A percentile compares a stretch with the other conserved stretches of the same genome.
These are phyloP conservation scores for Termitomyces titanicus DNA, from an alignment of 768 basidiomycete genomes.

Conservation along the genomic window DNA sequence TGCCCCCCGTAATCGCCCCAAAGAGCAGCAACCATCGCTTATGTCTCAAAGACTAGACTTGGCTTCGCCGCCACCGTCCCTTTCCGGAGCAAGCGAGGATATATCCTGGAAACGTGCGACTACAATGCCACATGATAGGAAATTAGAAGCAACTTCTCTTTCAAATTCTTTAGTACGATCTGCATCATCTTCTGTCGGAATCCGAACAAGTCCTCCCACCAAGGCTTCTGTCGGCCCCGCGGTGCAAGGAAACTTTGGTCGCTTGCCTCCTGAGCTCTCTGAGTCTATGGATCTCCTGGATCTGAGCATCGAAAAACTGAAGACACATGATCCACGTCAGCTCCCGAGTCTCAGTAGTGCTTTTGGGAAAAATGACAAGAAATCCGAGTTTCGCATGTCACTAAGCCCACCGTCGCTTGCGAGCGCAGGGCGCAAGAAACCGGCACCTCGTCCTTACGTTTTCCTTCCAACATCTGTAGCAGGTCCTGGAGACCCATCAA, in stretches of 20 bases:
- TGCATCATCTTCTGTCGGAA: not conserved
- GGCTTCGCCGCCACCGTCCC: not conserved
- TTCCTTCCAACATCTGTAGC: constrained; percentile 3
- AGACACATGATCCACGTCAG: constrained; percentile 24
- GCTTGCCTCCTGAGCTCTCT: constrained; percentile 16
- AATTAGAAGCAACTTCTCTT: not conserved
- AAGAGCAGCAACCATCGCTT: not conserved
- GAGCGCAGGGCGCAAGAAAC: constrained; percentile 16
- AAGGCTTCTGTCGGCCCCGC: not conserved
- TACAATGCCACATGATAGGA: not conserved
- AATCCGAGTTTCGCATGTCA: constrained; percentile 2
- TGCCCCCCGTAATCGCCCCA: not conserved
- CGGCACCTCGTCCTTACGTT: constrained; percentile 5
- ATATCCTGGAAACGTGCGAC: constrained; percentile 9
- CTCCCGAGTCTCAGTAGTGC: constrained; percentile 8
- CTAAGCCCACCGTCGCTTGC: constrained; percentile 16
- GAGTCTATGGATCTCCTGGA: constrained; percentile 30
- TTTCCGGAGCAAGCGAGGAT: not conserved
- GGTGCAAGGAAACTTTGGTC: constrained; percentile 1
- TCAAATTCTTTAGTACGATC: not conserved
- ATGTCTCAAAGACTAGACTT: not conserved
- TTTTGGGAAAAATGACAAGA: not conserved
- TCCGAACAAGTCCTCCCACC: not conserved
- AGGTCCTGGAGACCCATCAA: not conserved
- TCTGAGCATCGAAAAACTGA: constrained; percentile 28